Evolutionary conservation across 148 eudicot species (phyloP).

Genomic region (Camellia granthamiana): DNA sequence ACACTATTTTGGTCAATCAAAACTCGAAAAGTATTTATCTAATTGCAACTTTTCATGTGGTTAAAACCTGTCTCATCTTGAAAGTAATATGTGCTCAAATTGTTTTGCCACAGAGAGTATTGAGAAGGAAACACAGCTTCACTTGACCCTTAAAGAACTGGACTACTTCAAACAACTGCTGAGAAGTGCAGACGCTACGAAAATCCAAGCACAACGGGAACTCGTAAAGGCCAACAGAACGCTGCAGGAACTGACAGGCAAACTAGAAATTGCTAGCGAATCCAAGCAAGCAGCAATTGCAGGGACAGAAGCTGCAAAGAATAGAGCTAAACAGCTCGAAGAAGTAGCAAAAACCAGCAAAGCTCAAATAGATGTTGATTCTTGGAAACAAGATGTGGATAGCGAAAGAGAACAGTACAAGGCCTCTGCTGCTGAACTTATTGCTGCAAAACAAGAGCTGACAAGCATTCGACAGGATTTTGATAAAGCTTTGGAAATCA

Average conservation of each 20-base stretch:
- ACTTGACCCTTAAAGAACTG: constrained; percentile 59
- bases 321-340: constrained; percentile 47
- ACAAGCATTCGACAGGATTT: constrained; percentile 57
- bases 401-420: constrained; percentile 49
- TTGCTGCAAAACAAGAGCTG: constrained; percentile 65
- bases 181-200: constrained; percentile 49
- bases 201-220: constrained; percentile 54
- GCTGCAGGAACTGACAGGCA: constrained; percentile 49
- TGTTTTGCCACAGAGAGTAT: constrained; percentile 38
- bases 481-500: constrained; percentile 50
- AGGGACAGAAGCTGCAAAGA: constrained; percentile 60
- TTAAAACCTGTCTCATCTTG: too few relatives aligned
- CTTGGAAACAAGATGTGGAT: constrained; percentile 36
- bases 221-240: constrained; percentile 61
- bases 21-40: background rate
- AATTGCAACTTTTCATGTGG: background rate
- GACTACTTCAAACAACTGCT: constrained; percentile 54
- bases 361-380: constrained; percentile 23
- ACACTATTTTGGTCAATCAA: too few relatives aligned
- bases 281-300: constrained; percentile 56
- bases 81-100: background rate
- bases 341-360: constrained; percentile 36
- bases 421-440: constrained; percentile 58
- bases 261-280: constrained; percentile 50
- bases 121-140: constrained; percentile 72